Evolutionary conservation across 495 filamentous ascomycete species (phyloP).

Genomic region (Aspergillus indologenus): DNA sequence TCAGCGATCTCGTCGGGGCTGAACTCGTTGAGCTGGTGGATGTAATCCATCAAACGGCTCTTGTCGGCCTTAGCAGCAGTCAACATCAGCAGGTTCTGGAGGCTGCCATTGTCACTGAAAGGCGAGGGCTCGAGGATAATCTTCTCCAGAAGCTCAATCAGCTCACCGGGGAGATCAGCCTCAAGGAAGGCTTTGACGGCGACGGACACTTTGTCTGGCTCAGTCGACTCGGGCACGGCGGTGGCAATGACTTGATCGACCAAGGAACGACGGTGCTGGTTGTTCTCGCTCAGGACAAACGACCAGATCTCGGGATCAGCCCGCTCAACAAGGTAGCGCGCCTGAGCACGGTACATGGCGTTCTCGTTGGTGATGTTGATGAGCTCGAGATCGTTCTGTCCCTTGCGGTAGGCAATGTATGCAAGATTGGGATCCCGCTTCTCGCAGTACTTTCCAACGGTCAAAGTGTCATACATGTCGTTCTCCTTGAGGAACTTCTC

Average conservation of each 20-base stretch:
- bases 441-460: slow-evolving; percentile 97
- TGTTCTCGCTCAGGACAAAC: slow-evolving; percentile 94
- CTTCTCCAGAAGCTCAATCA: slow-evolving; percentile 98
- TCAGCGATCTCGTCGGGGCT: slow-evolving; percentile 87
- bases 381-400: slow-evolving; percentile 94
- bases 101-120: slow-evolving; percentile 93
- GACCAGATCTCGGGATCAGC: slow-evolving; percentile 88
- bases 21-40: slow-evolving; percentile 85
- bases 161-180: slow-evolving; percentile 84
- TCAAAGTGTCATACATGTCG: slow-evolving; percentile 89
- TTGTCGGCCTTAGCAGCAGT: slow-evolving; percentile 98
- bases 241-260: slow-evolving; percentile 97
- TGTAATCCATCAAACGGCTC: slow-evolving; percentile 92
- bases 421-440: slow-evolving; percentile 97
- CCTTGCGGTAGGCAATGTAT: slow-evolving; percentile 93
- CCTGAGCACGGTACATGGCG: slow-evolving; percentile 96
- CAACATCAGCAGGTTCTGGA: slow-evolving; percentile 96
- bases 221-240: slow-evolving; percentile 89
- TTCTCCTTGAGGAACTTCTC: slow-evolving; percentile 99
- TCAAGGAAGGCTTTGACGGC: slow-evolving; percentile 91
- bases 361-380: slow-evolving; percentile 99
- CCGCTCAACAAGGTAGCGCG: slow-evolving; percentile 89
- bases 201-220: slow-evolving; percentile 92
- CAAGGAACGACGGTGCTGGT: slow-evolving; percentile 85
- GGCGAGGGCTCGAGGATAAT: slow-evolving; percentile 96